These are phyloP conservation scores for Termitomyces sp. DNA, from an alignment of 768 basidiomycete genomes.

Conservation along the genomic window DNA sequence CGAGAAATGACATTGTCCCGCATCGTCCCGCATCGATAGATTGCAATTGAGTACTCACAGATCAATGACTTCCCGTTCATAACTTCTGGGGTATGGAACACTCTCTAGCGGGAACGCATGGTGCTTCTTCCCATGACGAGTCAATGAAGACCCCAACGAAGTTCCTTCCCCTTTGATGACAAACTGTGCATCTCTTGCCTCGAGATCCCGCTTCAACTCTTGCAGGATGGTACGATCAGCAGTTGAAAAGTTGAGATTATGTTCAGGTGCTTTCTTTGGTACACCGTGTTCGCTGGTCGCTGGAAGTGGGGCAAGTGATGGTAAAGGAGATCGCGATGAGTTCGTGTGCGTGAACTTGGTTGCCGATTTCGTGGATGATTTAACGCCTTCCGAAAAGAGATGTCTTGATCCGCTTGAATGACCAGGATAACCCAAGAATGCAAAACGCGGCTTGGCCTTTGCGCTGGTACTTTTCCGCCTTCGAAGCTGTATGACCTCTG, in stretches of 20 bases:
- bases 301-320: constrained; percentile 3
- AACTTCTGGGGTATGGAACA: constrained; percentile 67
- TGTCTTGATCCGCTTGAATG: background rate
- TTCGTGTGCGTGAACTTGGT: constrained; percentile 7
- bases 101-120: constrained; percentile 44
- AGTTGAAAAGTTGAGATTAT: constrained; percentile 44
- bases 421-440: constrained; percentile 13
- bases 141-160: constrained; percentile 22
- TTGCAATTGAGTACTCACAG: constrained; percentile 40
- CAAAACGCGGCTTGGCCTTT: constrained; percentile 18
- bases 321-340: constrained; percentile 6
- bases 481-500: constrained; percentile 23
- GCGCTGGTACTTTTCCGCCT: constrained; percentile 28
- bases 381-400: background rate
- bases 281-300: constrained; percentile 3
- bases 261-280: constrained; percentile 2
- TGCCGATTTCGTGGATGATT: constrained; percentile 7
- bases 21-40: background rate
- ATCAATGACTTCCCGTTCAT: constrained; percentile 58
- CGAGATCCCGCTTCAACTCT: constrained; percentile 46
- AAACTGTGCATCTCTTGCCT: constrained; percentile 53
- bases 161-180: constrained; percentile 37
- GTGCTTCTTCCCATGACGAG: constrained; percentile 40
- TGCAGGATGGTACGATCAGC: constrained; percentile 56
- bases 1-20: background rate